These are phyloP conservation scores for Pontederia paniculata DNA, from an alignment of 176 grass and related monocot species.

Conservation along the genomic window DNA sequence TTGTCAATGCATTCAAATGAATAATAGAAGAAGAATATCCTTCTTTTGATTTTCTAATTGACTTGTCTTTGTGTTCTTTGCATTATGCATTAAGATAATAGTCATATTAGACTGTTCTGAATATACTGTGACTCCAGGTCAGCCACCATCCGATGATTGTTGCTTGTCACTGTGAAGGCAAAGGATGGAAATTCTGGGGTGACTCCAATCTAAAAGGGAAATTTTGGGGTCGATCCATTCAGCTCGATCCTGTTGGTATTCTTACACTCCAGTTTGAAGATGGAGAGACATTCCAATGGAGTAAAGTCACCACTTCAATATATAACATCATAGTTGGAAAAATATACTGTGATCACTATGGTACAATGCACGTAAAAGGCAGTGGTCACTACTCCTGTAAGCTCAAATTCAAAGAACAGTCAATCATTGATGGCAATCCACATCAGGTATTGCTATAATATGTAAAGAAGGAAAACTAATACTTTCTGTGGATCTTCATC, in stretches of 20 bases:
- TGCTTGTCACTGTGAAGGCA: constrained; percentile 86
- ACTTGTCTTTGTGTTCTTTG: too few relatives aligned
- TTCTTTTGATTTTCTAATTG: too few relatives aligned
- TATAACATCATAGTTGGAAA: constrained; percentile 99
- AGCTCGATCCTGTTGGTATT: constrained; percentile 89
- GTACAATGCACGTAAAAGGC: constrained; percentile 83
- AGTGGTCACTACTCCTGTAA: constrained; percentile 86
- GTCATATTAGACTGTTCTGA: constrained; percentile 18
- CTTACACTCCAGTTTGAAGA: constrained; percentile 94
- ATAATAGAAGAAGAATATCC: too few relatives aligned
- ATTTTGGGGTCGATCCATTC: constrained; percentile 95
- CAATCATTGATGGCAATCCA: constrained; percentile 82
- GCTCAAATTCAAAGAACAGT: constrained; percentile 96
- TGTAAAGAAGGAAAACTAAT: too few relatives aligned
- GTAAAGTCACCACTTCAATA: constrained; percentile 96
- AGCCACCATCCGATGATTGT: constrained; percentile 96
- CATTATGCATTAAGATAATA: not conserved
- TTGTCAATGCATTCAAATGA: too few relatives aligned
- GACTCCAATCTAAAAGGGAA: constrained; percentile 95
- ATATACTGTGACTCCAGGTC: constrained; percentile 35
- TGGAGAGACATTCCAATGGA: constrained; percentile 86
- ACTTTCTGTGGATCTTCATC: too few relatives aligned
- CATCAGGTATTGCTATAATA: constrained; percentile 56
- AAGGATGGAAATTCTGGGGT: constrained; percentile 91
- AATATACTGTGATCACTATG: constrained; percentile 98